phyloP scores from a whole-genome alignment of 768 basidiomycete species.

The Trametes maxima region DNA sequence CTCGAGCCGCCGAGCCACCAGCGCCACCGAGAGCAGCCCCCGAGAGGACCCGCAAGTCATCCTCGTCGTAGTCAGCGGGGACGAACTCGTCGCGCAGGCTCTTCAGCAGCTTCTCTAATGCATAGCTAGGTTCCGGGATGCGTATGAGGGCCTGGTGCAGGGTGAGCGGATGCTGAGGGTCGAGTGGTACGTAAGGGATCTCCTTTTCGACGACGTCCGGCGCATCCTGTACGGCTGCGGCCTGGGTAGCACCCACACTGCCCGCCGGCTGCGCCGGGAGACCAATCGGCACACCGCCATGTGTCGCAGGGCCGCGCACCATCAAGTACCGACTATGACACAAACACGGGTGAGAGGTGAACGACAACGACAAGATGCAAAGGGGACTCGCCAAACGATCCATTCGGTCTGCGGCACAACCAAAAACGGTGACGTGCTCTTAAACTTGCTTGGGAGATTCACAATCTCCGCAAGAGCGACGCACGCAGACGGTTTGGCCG shows the following conservation, averaged over 20 bases:
- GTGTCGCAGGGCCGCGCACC: slow-evolving; percentile 40
- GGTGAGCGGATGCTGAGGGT: slow-evolving; percentile 49
- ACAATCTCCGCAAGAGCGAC: slow-evolving; percentile 68
- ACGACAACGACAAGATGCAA: background rate
- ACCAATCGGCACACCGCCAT: background rate
- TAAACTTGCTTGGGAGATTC: slow-evolving; percentile 59
- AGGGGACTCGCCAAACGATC: slow-evolving; percentile 57
- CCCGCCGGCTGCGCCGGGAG: background rate
- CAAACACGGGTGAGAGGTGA: background rate
- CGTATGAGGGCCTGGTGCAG: slow-evolving; percentile 39
- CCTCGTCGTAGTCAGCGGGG: slow-evolving; percentile 51
- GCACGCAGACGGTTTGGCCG: slow-evolving; percentile 47
- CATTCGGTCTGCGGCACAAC: slow-evolving; percentile 67
- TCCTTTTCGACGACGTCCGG: background rate
- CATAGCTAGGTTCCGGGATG: slow-evolving; percentile 61
- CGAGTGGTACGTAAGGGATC: slow-evolving; percentile 49
- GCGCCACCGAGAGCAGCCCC: background rate
- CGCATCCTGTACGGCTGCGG: background rate
- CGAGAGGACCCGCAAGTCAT: slow-evolving; percentile 51
- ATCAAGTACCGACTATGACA: slow-evolving; percentile 59
- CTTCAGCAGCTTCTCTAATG: slow-evolving; percentile 50
- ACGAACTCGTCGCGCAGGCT: slow-evolving; percentile 42
- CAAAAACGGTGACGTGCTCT: slow-evolving; percentile 52
- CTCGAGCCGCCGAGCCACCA: background rate
- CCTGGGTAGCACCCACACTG: background rate